Evolutionary conservation across 2,329 filamentous ascomycete genomes (phyloP).

Genomic region (Colletotrichum chrysophilum): DNA sequence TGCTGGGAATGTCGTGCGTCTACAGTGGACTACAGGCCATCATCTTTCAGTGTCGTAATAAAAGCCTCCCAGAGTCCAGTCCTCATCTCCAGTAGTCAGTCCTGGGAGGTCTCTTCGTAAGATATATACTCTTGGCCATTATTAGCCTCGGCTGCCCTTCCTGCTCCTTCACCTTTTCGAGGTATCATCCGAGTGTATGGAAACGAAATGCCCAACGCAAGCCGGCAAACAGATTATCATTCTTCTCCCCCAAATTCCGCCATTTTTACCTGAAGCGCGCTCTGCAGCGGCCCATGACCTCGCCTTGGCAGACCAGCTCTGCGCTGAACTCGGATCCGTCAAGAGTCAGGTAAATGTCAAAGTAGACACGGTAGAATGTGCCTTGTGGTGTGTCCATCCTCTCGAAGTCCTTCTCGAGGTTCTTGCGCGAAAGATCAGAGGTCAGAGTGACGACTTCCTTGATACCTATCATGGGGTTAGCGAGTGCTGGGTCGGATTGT

Average conservation of each 20-base stretch:
- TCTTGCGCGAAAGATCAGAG: conserved; percentile 95
- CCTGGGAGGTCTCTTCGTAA: conserved; percentile 16
- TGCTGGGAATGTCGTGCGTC: conserved; percentile 17
- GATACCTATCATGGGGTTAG: conserved; percentile 70
- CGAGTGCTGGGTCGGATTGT: background rate
- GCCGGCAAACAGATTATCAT: conserved; percentile 3
- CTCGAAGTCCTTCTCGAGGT: conserved; percentile 98
- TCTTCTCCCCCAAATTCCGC: background rate
- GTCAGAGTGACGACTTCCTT: conserved; percentile 99
- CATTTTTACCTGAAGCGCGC: conserved; percentile 75
- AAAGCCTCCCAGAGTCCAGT: conserved; percentile 6
- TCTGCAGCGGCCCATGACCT: conserved; percentile 97
- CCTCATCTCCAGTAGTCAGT: conserved; percentile 9
- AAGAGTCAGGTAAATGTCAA: conserved; percentile 86
- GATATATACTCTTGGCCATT: conserved; percentile 21
- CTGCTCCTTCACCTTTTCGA: conserved; percentile 20
- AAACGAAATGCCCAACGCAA: conserved; percentile 18
- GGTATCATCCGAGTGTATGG: conserved; percentile 26
- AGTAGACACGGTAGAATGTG: conserved; percentile 87
- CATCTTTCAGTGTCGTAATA: conserved; percentile 18
- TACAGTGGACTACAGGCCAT: conserved; percentile 17
- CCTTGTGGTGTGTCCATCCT: conserved; percentile 99
- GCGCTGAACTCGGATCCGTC: conserved; percentile 98
- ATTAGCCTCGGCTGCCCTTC: conserved; percentile 19
- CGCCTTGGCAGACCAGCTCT: conserved; percentile 97